A percentile compares a stretch with the other conserved stretches of the same genome.
Conservation (phyloP, 1,139 yeast genomes). For the Zhuliangozyma parablackwelliae region DNA sequence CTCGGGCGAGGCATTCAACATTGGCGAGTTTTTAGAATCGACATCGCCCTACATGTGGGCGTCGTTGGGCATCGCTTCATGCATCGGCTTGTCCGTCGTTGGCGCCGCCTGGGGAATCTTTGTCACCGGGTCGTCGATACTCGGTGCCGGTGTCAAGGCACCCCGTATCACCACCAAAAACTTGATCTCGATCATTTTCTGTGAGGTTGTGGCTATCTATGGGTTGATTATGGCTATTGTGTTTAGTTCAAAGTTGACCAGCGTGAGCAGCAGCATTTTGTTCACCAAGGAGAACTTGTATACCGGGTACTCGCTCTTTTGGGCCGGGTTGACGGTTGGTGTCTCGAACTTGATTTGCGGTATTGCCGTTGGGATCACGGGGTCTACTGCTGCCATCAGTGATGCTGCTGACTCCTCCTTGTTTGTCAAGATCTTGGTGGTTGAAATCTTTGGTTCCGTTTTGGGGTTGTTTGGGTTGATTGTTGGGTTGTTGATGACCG, state of each 20-base stretch:
- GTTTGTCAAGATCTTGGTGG: constrained; percentile 92
- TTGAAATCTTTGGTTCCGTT: constrained; percentile 95
- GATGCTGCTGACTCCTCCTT: constrained; percentile 97
- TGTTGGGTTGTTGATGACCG: constrained; percentile 96
- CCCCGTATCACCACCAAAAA: constrained; percentile 97
- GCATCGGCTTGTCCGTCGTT: constrained; percentile 91
- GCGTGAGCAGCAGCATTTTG: constrained; percentile 57
- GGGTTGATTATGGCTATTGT: constrained; percentile 98
- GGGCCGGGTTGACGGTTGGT: constrained; percentile 99
- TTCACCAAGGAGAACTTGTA: constrained; percentile 82
- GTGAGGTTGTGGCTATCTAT: constrained; percentile 98
- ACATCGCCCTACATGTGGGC: constrained; percentile 99
- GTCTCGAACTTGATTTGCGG: constrained; percentile 92
- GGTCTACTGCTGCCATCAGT: constrained; percentile 95
- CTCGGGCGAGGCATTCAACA: constrained; percentile 83
- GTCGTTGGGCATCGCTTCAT: constrained; percentile 79
- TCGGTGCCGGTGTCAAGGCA: constrained; percentile 98
- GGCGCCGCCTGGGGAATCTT: constrained; percentile 99
- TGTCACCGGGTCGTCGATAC: constrained; percentile 87
- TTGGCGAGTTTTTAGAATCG: constrained; percentile 79
- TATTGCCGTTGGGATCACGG: constrained; percentile 94
- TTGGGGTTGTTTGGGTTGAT: constrained; percentile 91
- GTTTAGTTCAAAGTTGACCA: constrained; percentile 82
- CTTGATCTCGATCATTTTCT: constrained; percentile 92
- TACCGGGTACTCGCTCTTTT: constrained; percentile 90